Evolutionary conservation across 2,329 filamentous ascomycete species (phyloP), one percentile per base, ranked within the genome.

Genomic region (Helotiales sp.): DNA sequence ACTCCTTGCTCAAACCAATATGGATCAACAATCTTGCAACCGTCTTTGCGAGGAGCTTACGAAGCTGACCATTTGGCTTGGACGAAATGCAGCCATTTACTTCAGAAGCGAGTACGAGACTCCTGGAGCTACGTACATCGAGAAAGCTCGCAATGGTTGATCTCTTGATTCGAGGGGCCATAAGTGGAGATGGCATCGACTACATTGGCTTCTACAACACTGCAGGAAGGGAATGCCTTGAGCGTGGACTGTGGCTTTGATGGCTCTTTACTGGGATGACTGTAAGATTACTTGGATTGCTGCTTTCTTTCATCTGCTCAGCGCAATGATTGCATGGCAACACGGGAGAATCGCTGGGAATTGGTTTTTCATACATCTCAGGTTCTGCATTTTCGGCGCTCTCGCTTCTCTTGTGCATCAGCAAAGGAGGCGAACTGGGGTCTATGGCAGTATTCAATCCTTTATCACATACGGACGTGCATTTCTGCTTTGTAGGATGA

Each of bases 1-100:
- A 71, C 85, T 98, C 38, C 87, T 98, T 61, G 93, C 93, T 3
- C 95, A 99, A 73, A 99, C 95, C 52, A 98, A 98, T 75, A 96
- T 99, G 92, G 95, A 98, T 70, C 81, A 88, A 53, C 92, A 96
- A 72, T 93, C 92, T 2, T 91, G 96, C 40, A 89, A 88, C 61
- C 89, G 92, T 47, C 84, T 98, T 25, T 88, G 92, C 12, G 91
- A 97, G 68, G 95, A 99, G 72, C 81, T 99, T 15, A 82, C 85
- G 65, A 93, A 92, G 74, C 87, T 99, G 74, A 91, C 88, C 10
- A 81, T 85, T 54, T 99, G 93, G 91, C 80, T 99, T 55, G 84
- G 87, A 58, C 89, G 88, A 66, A 70, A 70, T 68, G 85, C 87
- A 13, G 80, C 84, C 57, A 83, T 83, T 24, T 96, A 95, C 75